phyloP scores from a whole-genome alignment of 78 protist species.

The Polysphondylium violaceum region DNA sequence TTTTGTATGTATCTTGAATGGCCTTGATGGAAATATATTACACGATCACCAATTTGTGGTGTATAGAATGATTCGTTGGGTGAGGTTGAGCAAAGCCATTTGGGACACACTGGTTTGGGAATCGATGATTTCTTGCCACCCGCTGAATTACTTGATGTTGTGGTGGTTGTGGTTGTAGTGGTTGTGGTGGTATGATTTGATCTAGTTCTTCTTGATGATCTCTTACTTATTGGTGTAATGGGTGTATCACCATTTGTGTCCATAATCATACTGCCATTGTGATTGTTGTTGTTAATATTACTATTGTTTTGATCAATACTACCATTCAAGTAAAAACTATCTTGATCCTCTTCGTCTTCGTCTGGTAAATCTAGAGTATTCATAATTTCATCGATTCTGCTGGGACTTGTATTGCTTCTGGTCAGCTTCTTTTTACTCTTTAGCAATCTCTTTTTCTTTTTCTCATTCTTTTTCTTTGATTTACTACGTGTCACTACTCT shows the following conservation, averaged over 20 bases:
- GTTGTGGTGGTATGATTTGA: background rate
- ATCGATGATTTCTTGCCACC: background rate
- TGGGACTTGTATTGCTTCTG: slow-evolving; percentile 35
- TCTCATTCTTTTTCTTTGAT: background rate
- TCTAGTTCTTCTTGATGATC: background rate
- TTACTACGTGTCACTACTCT: slow-evolving; percentile 17
- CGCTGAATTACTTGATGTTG: no score
- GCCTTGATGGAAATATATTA: slow-evolving; percentile 71
- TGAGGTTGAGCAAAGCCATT: slow-evolving; percentile 34
- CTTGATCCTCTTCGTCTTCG: slow-evolving; percentile 20
- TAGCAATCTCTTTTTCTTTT: slow-evolving; percentile 7
- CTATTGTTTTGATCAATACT: background rate
- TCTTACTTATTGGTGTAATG: background rate
- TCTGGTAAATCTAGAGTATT: slow-evolving; percentile 53
- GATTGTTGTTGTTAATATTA: background rate
- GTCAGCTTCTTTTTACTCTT: slow-evolving; percentile 19
- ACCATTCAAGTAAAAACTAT: background rate
- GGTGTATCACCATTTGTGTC: background rate
- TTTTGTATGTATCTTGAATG: slow-evolving; percentile 48
- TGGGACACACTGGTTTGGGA: slow-evolving; percentile 53
- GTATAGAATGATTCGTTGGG: slow-evolving; percentile 34
- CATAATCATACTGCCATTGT: no score
- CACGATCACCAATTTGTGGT: slow-evolving; percentile 70
- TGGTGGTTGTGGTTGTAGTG: background rate
- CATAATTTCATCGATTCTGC: slow-evolving; percentile 48